These are phyloP conservation scores for Saccharomycopsis sp. DNA, from an alignment of 805 yeast genomes.

Conservation along the genomic window DNA sequence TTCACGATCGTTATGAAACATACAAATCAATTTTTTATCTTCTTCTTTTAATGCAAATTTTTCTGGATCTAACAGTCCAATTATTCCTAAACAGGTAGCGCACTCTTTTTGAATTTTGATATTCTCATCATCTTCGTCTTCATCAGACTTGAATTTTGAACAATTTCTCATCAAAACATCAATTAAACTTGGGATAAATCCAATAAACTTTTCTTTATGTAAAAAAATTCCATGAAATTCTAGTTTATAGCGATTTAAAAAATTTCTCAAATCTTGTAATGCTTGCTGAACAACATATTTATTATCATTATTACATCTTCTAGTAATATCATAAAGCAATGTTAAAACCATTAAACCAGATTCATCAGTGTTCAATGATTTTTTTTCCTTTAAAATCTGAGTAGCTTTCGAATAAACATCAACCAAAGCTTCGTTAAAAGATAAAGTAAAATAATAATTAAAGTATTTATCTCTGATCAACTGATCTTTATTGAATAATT, in stretches of 20 bases:
- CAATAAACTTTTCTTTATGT: slow-evolving; percentile 24
- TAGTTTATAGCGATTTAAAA: slow-evolving; percentile 39
- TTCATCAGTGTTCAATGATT: slow-evolving; percentile 20
- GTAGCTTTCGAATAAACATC: slow-evolving; percentile 24
- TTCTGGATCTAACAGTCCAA: slow-evolving; percentile 47
- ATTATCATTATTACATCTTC: slow-evolving; percentile 52
- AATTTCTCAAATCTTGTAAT: slow-evolving; percentile 48
- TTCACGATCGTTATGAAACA: slow-evolving; percentile 54
- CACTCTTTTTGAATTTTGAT: slow-evolving; percentile 41
- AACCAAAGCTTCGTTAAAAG: slow-evolving; percentile 32
- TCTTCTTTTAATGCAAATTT: slow-evolving; percentile 29
- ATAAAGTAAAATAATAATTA: slow-evolving; percentile 43
- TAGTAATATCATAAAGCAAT: slow-evolving; percentile 40
- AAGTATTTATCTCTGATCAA: slow-evolving; percentile 31
- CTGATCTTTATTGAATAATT: slow-evolving; percentile 26
- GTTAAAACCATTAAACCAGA: slow-evolving; percentile 17
- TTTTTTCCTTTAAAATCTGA: slow-evolving; percentile 24
- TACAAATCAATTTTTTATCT: slow-evolving; percentile 42
- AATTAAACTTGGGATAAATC: slow-evolving; percentile 35
- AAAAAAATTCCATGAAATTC: slow-evolving; percentile 38
- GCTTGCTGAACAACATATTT: slow-evolving; percentile 66
- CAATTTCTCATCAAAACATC: slow-evolving; percentile 47
- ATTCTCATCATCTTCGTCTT: not conserved
- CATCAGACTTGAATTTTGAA: slow-evolving; percentile 36
- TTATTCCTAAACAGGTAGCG: slow-evolving; percentile 58